Evolutionary conservation across 169 alveolate genomes (phyloP).

Genomic region (Plasmodium ovale): DNA sequence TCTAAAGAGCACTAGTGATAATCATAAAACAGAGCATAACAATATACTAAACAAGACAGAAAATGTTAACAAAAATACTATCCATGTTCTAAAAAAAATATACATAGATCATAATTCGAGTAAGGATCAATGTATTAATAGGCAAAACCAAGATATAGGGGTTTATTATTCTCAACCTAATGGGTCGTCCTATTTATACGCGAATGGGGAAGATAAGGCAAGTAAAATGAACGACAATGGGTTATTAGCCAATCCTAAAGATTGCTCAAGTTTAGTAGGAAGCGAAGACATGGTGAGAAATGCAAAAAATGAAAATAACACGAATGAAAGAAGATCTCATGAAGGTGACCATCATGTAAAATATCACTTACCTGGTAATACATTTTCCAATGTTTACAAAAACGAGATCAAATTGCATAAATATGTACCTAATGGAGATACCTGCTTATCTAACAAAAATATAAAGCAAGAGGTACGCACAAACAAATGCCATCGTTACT

Average conservation of each 20-base stretch:
- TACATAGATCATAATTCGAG: slow-evolving; percentile 19
- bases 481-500: not conserved
- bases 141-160: not conserved
- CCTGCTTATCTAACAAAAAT: not conserved
- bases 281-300: too few relatives aligned
- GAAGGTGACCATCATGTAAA: not conserved
- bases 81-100: slow-evolving; percentile 14
- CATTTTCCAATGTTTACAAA: not conserved
- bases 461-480: not conserved
- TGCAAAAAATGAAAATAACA: not conserved
- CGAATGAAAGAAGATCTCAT: not conserved
- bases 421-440: slow-evolving; percentile 3
- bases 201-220: not conserved
- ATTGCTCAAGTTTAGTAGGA: not conserved
- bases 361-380: not conserved
- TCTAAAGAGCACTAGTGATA: not conserved
- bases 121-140: not conserved
- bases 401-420: not conserved
- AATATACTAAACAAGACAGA: not conserved
- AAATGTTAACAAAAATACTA: not conserved
- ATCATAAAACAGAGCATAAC: not conserved
- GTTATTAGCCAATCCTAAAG: too few relatives aligned
- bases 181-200: not conserved
- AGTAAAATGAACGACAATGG: not conserved
- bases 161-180: not conserved